Evolutionary conservation across 192 early-diverging fungal genomes (phyloP).

Genomic region (Coemansia erecta): DNA sequence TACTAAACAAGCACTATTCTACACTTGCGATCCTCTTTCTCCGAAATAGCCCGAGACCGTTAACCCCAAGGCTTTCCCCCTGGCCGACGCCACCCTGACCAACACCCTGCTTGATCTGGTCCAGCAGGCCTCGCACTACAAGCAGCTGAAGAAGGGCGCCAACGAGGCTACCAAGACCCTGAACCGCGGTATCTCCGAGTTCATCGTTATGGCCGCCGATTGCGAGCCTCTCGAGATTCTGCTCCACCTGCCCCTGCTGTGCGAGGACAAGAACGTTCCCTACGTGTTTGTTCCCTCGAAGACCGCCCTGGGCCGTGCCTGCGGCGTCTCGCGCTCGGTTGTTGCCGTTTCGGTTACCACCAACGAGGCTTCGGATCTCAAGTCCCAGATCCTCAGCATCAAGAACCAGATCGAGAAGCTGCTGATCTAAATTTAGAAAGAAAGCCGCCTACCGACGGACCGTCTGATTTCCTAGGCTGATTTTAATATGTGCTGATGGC

Average conservation of each 20-base stretch:
- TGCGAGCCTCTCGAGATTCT: slow-evolving; percentile 97
- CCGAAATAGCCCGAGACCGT: slow-evolving; percentile 23
- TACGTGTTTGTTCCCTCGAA: slow-evolving; percentile 99
- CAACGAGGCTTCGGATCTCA: slow-evolving; percentile 96
- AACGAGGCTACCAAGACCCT: slow-evolving; percentile 99
- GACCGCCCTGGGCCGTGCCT: slow-evolving; percentile 93
- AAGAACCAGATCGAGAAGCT: slow-evolving; percentile 92
- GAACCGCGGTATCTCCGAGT: slow-evolving; percentile 98
- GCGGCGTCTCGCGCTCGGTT: slow-evolving; percentile 93
- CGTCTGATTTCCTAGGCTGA: too few species aligned
- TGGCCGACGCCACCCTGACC: slow-evolving; percentile 85
- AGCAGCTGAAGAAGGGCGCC: slow-evolving; percentile 99
- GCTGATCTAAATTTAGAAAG: slow-evolving; percentile 28
- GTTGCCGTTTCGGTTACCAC: slow-evolving; percentile 92
- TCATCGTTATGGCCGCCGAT: slow-evolving; percentile 98
- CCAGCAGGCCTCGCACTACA: slow-evolving; percentile 99
- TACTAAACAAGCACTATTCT: neutral
- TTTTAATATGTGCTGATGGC: slow-evolving; percentile 31
- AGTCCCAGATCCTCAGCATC: slow-evolving; percentile 85
- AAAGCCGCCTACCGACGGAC: too few species aligned
- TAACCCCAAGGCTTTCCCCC: slow-evolving; percentile 74
- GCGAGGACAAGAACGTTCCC: slow-evolving; percentile 99
- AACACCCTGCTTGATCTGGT: slow-evolving; percentile 95
- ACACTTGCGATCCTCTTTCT: neutral
- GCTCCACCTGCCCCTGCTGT: slow-evolving; percentile 93